Percentiles rank a stretch among this genome's conserved stretches.
Evolutionary conservation across 345 rosid species (phyloP).

Genomic region (Microcos paniculata): DNA sequence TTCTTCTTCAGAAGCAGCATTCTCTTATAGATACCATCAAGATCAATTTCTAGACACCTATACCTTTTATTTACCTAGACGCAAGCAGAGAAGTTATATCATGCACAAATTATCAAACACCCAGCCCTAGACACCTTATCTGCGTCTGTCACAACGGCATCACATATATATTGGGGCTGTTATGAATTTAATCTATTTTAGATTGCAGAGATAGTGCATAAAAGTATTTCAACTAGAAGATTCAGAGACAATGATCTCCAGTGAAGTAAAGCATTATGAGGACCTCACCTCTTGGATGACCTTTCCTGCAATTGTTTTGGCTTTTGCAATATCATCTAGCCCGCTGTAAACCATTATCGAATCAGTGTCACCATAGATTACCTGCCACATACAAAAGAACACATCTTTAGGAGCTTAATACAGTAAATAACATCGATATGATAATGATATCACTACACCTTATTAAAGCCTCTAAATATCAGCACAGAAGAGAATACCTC

Average conservation of each 20-base stretch:
- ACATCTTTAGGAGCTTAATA: conserved; percentile 19
- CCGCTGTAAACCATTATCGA: conserved; percentile 98
- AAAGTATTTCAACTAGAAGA: neutral
- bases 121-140: neutral
- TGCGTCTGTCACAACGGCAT: neutral
- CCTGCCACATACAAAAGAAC: conserved; percentile 53
- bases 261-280: conserved; percentile 10
- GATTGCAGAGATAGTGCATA: neutral
- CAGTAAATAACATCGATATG: conserved; percentile 22
- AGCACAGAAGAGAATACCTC: conserved; percentile 51
- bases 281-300: conserved; percentile 85
- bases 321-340: conserved; percentile 76
- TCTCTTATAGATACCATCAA: conserved; percentile 93
- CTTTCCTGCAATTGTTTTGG: conserved; percentile 75
- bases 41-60: conserved; percentile 86
- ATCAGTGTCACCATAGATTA: conserved; percentile 97
- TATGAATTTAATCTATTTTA: conserved; percentile 9
- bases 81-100: conserved; percentile 21
- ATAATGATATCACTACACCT: neutral
- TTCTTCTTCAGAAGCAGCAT: conserved; percentile 98
- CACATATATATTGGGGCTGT: neutral
- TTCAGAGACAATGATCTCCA: neutral
- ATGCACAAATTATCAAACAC: neutral
- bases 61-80: conserved; percentile 93
- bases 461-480: conserved; percentile 21